Conservation (phyloP, 2,329 filamentous ascomycete genomes). For the Colletotrichum tamarilloi region DNA sequence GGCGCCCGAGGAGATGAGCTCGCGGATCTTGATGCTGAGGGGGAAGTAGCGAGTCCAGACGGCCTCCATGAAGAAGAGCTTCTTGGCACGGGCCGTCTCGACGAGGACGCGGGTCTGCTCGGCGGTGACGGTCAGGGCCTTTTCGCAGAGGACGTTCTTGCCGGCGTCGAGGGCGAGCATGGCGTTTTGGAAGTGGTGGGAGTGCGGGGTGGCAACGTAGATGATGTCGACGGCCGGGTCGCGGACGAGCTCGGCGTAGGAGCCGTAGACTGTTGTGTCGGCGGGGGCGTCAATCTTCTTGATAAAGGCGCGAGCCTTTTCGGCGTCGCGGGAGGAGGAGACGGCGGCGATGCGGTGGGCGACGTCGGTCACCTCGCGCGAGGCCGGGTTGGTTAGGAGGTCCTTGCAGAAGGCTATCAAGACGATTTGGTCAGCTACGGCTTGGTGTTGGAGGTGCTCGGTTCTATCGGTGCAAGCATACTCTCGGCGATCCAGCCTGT, state of each 20-base stretch:
- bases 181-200: conserved; percentile 91
- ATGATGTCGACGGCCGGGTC: conserved; percentile 85
- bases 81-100: conserved; percentile 77
- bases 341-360: conserved; percentile 83
- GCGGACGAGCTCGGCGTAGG: conserved; percentile 83
- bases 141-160: conserved; percentile 92
- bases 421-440: not conserved
- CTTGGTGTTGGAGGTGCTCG: not conserved
- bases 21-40: conserved; percentile 78
- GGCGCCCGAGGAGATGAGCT: conserved; percentile 67
- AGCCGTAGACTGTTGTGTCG: conserved; percentile 79
- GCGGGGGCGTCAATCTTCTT: conserved; percentile 75
- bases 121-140: conserved; percentile 88
- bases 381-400: conserved; percentile 77
- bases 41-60: conserved; percentile 94
- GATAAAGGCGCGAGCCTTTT: conserved; percentile 79
- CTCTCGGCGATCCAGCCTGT: conserved; percentile 69
- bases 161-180: conserved; percentile 86
- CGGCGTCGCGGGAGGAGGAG: conserved; percentile 79
- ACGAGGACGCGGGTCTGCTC: conserved; percentile 79
- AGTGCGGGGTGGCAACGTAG: conserved; percentile 91
- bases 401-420: conserved; percentile 77
- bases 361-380: conserved; percentile 77
- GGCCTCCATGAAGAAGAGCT: conserved; percentile 84
- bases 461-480: conserved; percentile 45